phyloP scores from a whole-genome alignment of 768 basidiomycete genomes.

The Kwoniella sp. region DNA sequence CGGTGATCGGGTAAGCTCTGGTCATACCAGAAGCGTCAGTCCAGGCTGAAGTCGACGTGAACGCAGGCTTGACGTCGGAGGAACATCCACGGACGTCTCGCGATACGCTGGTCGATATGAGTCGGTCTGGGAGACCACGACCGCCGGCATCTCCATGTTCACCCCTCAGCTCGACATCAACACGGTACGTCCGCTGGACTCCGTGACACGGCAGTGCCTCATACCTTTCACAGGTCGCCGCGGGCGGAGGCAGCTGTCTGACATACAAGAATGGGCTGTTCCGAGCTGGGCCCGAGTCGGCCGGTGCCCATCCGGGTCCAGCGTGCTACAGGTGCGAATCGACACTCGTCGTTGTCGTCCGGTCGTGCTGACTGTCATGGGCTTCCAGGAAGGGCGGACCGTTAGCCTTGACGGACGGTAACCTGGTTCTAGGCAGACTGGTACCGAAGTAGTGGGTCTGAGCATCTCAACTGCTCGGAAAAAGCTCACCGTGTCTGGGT shows the following conservation, averaged over 20 bases:
- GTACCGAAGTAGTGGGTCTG: conserved; percentile 65
- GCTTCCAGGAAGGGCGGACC: conserved; percentile 68
- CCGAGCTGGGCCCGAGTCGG: conserved; percentile 84
- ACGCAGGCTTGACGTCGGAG: conserved; percentile 47
- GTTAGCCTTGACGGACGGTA: conserved; percentile 52
- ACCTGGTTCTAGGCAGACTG: conserved; percentile 38
- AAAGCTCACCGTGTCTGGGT: too few species aligned
- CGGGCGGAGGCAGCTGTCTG: conserved; percentile 86
- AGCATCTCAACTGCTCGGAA: too few species aligned
- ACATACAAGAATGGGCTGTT: conserved; percentile 87
- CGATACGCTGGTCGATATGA: conserved; percentile 87
- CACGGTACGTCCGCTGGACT: conserved; percentile 18
- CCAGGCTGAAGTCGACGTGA: background rate
- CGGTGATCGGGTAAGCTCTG: conserved; percentile 70
- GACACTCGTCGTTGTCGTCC: background rate
- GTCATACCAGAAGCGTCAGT: background rate
- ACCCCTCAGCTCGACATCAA: conserved; percentile 45
- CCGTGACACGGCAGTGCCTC: background rate
- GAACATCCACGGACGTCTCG: conserved; percentile 88
- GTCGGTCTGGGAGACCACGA: conserved; percentile 56
- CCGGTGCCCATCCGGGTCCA: conserved; percentile 89
- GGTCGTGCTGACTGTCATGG: background rate
- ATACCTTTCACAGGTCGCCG: conserved; percentile 46
- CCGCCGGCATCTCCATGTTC: conserved; percentile 37
- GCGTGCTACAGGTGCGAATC: conserved; percentile 50